Evolutionary conservation across 768 basidiomycete species (phyloP).

Genomic region (Dentipellis sp.): DNA sequence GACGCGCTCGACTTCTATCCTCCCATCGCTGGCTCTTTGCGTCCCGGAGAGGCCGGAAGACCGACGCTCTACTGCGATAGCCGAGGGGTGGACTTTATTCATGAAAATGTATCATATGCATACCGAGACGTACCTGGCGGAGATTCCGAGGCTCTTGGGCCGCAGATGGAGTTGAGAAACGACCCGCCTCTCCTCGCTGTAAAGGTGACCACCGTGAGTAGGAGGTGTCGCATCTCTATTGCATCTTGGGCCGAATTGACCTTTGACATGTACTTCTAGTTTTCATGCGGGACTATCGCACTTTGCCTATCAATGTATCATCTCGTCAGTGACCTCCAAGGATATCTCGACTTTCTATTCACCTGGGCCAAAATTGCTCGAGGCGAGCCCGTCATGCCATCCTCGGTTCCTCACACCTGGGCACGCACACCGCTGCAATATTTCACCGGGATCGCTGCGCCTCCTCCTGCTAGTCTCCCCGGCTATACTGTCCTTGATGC

Average conservation of each 20-base stretch:
- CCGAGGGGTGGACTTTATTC: neutral
- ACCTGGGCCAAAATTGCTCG: neutral
- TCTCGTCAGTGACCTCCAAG: neutral
- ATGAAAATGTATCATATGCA: neutral
- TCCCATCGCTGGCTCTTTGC: neutral
- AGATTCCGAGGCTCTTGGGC: neutral
- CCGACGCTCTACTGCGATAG: neutral
- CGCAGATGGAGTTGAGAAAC: neutral
- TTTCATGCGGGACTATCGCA: neutral
- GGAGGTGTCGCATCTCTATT: neutral
- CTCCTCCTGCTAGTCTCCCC: neutral
- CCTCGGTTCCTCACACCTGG: neutral
- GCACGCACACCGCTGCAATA: neutral
- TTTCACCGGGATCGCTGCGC: neutral
- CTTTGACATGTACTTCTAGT: neutral
- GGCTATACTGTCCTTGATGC: neutral
- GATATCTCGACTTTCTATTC: neutral
- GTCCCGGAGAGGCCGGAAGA: neutral
- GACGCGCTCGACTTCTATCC: neutral
- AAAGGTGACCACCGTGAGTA: neutral
- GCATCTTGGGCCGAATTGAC: neutral
- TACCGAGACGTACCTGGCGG: neutral
- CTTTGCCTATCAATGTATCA: neutral
- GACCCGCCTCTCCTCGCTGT: neutral
- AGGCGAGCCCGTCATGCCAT: neutral